A percentile compares a stretch with the other conserved stretches of the same genome.
Evolutionary conservation across 208 protist species (phyloP).

Genomic region (Balamuthia mandrillaris): DNA sequence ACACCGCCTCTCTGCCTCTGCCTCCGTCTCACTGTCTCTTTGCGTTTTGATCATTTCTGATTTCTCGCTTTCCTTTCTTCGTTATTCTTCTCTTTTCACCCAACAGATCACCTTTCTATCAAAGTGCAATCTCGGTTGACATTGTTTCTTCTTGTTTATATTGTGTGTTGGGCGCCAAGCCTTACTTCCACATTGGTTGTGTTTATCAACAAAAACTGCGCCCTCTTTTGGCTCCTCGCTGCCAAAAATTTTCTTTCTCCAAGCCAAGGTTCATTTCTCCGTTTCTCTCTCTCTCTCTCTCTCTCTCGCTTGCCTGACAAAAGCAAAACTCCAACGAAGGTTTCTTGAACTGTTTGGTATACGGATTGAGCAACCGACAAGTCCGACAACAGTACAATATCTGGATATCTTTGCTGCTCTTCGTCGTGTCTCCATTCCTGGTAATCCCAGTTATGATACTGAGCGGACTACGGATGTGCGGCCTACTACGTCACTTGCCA

Average conservation of each 20-base stretch:
- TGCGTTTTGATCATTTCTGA: neutral
- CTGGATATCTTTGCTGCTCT: constrained; percentile 9
- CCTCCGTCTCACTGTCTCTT: neutral
- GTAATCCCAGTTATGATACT: neutral
- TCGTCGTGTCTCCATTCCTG: neutral
- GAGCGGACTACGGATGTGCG: no score
- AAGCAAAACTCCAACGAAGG: neutral
- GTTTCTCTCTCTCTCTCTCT: neutral
- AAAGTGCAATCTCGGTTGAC: neutral
- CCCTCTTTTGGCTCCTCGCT: neutral
- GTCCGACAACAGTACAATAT: neutral
- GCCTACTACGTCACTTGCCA: no score
- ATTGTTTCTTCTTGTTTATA: constrained; percentile 7
- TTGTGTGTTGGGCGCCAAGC: constrained; percentile 24
- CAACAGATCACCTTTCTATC: neutral
- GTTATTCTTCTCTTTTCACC: neutral
- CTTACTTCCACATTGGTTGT: neutral
- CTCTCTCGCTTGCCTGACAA: neutral
- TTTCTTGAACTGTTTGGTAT: constrained; percentile 16
- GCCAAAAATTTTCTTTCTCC: constrained; percentile 5
- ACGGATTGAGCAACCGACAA: constrained; percentile 1
- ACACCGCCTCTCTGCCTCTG: no score
- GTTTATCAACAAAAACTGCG: neutral
- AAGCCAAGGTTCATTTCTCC: neutral
- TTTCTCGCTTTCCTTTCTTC: neutral